These are phyloP conservation scores for Leccinum imitatum DNA, from an alignment of 768 basidiomycete species.

Conservation along the genomic window DNA sequence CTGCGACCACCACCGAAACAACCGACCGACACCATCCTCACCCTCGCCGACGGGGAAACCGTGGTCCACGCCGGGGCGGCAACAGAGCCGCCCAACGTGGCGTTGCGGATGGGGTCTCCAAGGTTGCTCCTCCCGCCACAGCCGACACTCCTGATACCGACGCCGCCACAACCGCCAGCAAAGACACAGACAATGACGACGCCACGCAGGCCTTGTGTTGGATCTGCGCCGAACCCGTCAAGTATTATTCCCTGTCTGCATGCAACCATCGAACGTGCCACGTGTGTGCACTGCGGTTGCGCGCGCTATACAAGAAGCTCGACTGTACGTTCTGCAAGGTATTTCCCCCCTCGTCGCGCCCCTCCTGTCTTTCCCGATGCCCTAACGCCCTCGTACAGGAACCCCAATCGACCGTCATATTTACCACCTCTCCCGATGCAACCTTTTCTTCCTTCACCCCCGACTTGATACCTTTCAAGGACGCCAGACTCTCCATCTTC, in stretches of 20 bases:
- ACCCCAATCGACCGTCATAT: constrained; percentile 71
- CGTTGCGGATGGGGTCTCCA: not conserved
- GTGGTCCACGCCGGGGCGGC: constrained; percentile 22
- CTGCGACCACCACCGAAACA: constrained; percentile 18
- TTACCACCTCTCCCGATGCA: constrained; percentile 64
- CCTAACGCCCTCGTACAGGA: constrained; percentile 42
- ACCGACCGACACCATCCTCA: constrained; percentile 1
- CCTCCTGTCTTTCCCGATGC: not conserved
- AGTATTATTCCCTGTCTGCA: constrained; percentile 82
- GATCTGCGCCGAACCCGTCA: constrained; percentile 94
- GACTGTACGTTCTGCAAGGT: constrained; percentile 96
- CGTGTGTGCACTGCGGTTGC: constrained; percentile 82
- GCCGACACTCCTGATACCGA: not conserved
- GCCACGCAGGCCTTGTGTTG: constrained; percentile 56
- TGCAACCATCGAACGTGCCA: constrained; percentile 97
- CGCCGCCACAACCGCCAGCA: not conserved
- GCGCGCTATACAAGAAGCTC: constrained; percentile 90
- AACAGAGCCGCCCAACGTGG: constrained; percentile 10
- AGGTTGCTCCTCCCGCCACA: not conserved
- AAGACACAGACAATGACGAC: constrained; percentile 35
- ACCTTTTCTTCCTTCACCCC: constrained; percentile 59
- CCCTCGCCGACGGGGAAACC: constrained; percentile 17
- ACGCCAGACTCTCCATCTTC: constrained; percentile 69
- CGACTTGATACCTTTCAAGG: constrained; percentile 60
- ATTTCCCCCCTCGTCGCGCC: too few species aligned